phyloP scores from a whole-genome alignment of 2,329 filamentous ascomycete species.

The Cyphellophora attinorum region DNA sequence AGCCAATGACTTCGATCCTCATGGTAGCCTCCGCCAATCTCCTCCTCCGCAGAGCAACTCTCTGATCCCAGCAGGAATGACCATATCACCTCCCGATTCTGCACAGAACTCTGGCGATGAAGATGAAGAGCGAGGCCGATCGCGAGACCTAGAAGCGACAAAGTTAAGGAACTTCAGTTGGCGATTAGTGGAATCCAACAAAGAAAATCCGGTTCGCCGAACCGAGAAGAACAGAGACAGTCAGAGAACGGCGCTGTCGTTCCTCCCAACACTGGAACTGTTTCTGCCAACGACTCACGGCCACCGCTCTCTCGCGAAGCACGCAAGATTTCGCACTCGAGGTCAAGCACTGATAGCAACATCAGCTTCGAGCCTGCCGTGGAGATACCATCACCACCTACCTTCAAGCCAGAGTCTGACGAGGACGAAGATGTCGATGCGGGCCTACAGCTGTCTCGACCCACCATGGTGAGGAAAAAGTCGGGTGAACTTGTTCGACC shows the following conservation, averaged over 20 bases:
- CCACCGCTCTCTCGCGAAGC: slow-evolving; percentile 44
- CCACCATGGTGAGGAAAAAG: slow-evolving; percentile 95
- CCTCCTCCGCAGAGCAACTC: slow-evolving; percentile 71
- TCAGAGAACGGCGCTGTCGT: slow-evolving; percentile 8
- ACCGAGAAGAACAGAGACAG: slow-evolving; percentile 21
- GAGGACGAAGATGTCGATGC: slow-evolving; percentile 55
- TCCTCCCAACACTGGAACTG: slow-evolving; percentile 13
- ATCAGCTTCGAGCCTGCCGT: slow-evolving; percentile 36
- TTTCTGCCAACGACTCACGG: slow-evolving; percentile 30
- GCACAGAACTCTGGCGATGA: slow-evolving; percentile 74
- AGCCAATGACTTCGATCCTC: slow-evolving; percentile 27
- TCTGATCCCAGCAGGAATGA: slow-evolving; percentile 69
- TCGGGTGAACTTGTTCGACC: slow-evolving; percentile 93
- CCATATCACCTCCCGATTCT: slow-evolving; percentile 88
- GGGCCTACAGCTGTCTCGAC: slow-evolving; percentile 55
- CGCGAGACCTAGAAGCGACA: slow-evolving; percentile 29
- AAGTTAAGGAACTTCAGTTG: slow-evolving; percentile 61
- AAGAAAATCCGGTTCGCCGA: slow-evolving; percentile 50
- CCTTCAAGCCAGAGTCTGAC: slow-evolving; percentile 25
- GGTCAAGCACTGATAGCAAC: slow-evolving; percentile 48
- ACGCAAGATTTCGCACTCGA: slow-evolving; percentile 52
- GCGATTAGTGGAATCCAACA: slow-evolving; percentile 73
- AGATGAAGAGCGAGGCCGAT: slow-evolving; percentile 44
- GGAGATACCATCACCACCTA: slow-evolving; percentile 33
- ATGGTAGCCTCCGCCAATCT: slow-evolving; percentile 65